Base-by-base conservation (phyloP, 2,329 filamentous ascomycete species). In the Pseudogymnoascus destructans region DNA sequence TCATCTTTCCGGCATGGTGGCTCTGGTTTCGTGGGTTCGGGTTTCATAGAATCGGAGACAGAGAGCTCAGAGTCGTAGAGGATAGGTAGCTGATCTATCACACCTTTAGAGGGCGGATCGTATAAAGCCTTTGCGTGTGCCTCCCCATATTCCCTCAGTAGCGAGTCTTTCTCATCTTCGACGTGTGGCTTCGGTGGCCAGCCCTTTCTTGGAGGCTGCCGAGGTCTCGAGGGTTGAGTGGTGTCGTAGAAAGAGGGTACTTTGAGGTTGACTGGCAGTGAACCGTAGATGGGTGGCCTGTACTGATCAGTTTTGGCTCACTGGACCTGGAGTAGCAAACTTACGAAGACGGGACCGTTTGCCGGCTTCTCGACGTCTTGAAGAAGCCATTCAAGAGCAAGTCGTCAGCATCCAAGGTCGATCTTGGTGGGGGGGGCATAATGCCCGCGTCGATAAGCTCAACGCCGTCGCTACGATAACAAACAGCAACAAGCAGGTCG, bases 71-170 rank as follows among this genome's bases (percentile, higher is more conserved):
- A 79, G 59, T 85, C 81, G 58, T 85, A 71, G 21, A 91, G 73
- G 55, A 90, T 74, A 10, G 82, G 82, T 23, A 82, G 72, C 66
- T 91, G 87, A 57, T 90, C 84, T 59, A 85, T 70, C 5, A 79
- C 78, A 36, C 87, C 87, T 59, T 79, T 79, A 59, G 78, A 77
- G 55, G 76, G 75, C 25, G 79, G 76, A 59, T 84, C 80, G 63
- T 85, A 83, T 59, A 73, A 75, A 58, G 63, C 65, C 42, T 64
- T 68, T 56, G 63, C 64, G 35, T 69, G 60, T 33, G 70, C 63
- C 32, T 66, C 64, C 25, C 71, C 70, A 42, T 69, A 65, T 67
- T 90, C 86, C 67, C 77, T 81, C 5, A 78, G 78, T 35, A 88
- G 70, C 6, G 85, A 80, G 11, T 74, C 76, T 13, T 68, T 72